These are phyloP conservation scores for Exophiala alcalophila DNA, from an alignment of 2,329 filamentous ascomycete species.

Conservation along the genomic window DNA sequence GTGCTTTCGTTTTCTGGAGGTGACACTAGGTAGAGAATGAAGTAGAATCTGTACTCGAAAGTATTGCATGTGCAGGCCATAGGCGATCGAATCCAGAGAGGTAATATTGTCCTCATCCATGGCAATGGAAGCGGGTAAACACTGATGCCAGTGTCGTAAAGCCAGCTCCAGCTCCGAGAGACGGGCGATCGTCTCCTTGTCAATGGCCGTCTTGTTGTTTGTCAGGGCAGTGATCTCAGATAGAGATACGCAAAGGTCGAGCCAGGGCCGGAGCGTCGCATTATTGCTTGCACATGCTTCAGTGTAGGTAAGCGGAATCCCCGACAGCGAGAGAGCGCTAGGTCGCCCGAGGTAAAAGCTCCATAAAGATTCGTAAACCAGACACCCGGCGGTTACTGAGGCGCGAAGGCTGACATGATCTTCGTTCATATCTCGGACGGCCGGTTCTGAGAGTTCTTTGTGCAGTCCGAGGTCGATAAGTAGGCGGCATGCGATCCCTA, in stretches of 20 bases:
- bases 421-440: neutral
- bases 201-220: neutral
- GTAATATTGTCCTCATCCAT: neutral
- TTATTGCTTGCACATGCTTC: neutral
- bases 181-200: neutral
- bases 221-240: neutral
- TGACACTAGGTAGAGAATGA: neutral
- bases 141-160: neutral
- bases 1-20: conserved; percentile 4
- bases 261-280: neutral
- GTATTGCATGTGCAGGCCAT: neutral
- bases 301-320: neutral
- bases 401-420: neutral
- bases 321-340: neutral
- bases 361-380: neutral
- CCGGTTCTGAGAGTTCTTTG: neutral
- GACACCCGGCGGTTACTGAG: neutral
- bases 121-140: neutral
- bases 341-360: neutral
- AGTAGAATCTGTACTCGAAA: neutral
- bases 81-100: neutral
- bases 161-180: neutral
- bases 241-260: neutral
- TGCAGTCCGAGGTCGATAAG: neutral
- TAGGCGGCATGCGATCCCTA: conserved; percentile 7